Conservation (phyloP, 345 rosid genomes). For the Geranium rotundifolium region DNA sequence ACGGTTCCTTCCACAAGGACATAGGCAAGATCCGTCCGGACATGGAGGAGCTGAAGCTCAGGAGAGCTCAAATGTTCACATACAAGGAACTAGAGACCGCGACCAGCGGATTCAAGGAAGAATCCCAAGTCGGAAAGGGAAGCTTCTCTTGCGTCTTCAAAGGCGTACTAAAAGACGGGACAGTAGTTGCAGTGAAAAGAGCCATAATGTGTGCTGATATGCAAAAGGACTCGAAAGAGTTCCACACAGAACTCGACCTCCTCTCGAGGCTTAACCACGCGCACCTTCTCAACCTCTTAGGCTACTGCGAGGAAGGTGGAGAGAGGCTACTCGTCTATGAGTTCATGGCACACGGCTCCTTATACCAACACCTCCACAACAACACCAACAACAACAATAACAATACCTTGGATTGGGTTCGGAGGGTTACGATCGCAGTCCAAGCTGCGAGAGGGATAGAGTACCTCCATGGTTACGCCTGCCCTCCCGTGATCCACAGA, state of each 20-base stretch:
- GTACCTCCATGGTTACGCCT: slow-evolving; percentile 92
- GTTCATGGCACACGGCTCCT: slow-evolving; percentile 97
- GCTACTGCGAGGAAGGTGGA: slow-evolving; percentile 90
- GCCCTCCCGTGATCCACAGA: slow-evolving; percentile 93
- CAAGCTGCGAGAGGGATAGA: slow-evolving; percentile 98
- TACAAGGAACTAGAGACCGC: slow-evolving; percentile 82
- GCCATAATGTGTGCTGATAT: slow-evolving; percentile 72
- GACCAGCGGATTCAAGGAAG: slow-evolving; percentile 78
- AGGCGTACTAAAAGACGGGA: slow-evolving; percentile 72
- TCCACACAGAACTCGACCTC: slow-evolving; percentile 84
- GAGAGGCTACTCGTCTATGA: slow-evolving; percentile 94
- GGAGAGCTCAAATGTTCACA: slow-evolving; percentile 68
- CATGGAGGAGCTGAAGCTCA: slow-evolving; percentile 64
- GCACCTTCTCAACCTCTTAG: slow-evolving; percentile 80
- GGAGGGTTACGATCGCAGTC: slow-evolving; percentile 90
- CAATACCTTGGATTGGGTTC: slow-evolving; percentile 67
- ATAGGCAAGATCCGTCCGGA: slow-evolving; percentile 44
- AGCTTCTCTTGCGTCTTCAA: slow-evolving; percentile 94
- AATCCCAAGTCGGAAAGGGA: slow-evolving; percentile 83
- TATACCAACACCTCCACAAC: slow-evolving; percentile 93
- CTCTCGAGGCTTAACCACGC: slow-evolving; percentile 93
- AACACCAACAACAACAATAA: slow-evolving; percentile 55
- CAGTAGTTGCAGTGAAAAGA: slow-evolving; percentile 80
- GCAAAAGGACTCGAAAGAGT: slow-evolving; percentile 89
- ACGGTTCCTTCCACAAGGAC: slow-evolving; percentile 37